phyloP scores from a whole-genome alignment of 306 rosid genomes.

The Gastrolobium bilobum region DNA sequence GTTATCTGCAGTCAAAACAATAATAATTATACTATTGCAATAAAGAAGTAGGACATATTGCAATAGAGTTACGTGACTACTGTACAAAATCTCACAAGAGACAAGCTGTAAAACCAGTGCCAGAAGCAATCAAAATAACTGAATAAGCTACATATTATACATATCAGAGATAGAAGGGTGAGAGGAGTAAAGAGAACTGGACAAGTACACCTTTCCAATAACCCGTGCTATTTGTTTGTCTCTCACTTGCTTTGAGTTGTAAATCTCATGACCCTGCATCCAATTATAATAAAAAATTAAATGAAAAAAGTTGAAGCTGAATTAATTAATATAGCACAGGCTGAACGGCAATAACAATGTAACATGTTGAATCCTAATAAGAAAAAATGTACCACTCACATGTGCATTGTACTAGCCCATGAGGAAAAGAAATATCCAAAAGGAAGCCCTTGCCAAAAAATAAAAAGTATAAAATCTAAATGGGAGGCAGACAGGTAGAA shows the following conservation, averaged over 20 bases:
- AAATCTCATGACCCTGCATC: constrained; percentile 83
- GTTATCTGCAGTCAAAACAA: constrained; percentile 70
- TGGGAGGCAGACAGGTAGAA: too few relatives aligned
- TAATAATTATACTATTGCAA: not conserved
- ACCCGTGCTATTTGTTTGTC: constrained; percentile 91
- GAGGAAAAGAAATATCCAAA: constrained; percentile 11
- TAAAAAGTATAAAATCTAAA: too few relatives aligned
- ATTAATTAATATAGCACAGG: constrained; percentile 12
- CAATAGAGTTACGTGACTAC: constrained; percentile 21
- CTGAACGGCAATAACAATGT: not conserved
- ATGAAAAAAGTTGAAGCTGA: not conserved
- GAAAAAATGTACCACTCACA: not conserved
- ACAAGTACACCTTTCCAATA: constrained; percentile 79
- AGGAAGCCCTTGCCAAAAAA: not conserved
- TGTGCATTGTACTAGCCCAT: not conserved
- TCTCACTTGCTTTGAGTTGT: constrained; percentile 80
- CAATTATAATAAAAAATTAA: constrained; percentile 31
- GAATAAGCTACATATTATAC: not conserved
- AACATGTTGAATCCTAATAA: constrained; percentile 7
- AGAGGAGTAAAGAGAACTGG: constrained; percentile 30
- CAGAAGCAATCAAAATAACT: constrained; percentile 28
- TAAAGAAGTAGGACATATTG: constrained; percentile 24
- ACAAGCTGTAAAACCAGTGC: constrained; percentile 30
- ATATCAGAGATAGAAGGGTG: constrained; percentile 15
- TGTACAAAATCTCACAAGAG: constrained; percentile 32